phyloP scores from a whole-genome alignment of 768 basidiomycete species.

The Guyanaporus albipodus region DNA sequence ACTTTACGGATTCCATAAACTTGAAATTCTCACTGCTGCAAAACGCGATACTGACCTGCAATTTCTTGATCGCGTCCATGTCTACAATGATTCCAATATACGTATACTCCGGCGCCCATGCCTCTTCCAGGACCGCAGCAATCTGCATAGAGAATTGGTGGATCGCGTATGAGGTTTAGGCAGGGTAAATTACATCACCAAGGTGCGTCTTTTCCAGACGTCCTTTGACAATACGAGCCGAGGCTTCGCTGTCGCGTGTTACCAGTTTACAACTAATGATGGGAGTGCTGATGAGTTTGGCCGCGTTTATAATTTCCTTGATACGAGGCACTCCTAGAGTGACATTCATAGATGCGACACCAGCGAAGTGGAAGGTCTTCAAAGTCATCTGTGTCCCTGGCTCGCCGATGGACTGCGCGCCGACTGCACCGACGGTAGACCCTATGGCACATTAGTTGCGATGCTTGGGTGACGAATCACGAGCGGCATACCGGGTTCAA shows the following conservation, averaged over 20 bases:
- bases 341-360: constrained; percentile 99
- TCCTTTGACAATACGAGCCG: constrained; percentile 96
- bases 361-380: constrained; percentile 99
- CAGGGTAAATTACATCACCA: constrained; percentile 65
- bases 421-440: constrained; percentile 97
- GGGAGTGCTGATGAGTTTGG: constrained; percentile 95
- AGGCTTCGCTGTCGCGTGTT: constrained; percentile 79
- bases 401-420: constrained; percentile 98
- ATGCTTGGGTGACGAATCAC: background rate
- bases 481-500: constrained; percentile 73
- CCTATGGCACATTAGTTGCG: constrained; percentile 40
- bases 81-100: constrained; percentile 94
- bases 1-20: constrained; percentile 38
- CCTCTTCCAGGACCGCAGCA: constrained; percentile 90
- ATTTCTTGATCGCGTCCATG: constrained; percentile 77
- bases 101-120: constrained; percentile 90
- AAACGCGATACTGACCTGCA: constrained; percentile 56
- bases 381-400: constrained; percentile 99
- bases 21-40: background rate
- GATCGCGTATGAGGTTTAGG: background rate
- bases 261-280: constrained; percentile 97
- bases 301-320: constrained; percentile 99
- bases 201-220: constrained; percentile 92
- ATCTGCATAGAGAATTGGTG: constrained; percentile 46
- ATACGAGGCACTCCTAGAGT: constrained; percentile 99